phyloP scores from a whole-genome alignment of 2,329 filamentous ascomycete genomes.

The Uncinocarpus reesii region DNA sequence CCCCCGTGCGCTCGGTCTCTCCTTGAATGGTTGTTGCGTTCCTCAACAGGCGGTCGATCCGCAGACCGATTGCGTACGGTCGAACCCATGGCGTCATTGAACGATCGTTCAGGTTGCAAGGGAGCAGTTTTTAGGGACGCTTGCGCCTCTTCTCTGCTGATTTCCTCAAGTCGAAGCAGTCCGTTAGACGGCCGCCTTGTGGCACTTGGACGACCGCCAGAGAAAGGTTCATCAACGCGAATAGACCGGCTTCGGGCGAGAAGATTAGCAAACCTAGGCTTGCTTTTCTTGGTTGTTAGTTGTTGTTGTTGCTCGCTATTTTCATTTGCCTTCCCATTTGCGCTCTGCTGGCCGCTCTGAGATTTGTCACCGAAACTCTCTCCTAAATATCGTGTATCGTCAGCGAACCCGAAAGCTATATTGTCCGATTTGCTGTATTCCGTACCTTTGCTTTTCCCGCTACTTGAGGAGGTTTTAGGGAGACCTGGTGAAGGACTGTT shows the following conservation, averaged over 20 bases:
- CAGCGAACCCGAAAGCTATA: neutral
- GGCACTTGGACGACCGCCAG: slow-evolving; percentile 21
- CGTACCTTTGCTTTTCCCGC: slow-evolving; percentile 20
- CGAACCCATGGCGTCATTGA: slow-evolving; percentile 57
- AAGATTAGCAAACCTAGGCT: slow-evolving; percentile 38
- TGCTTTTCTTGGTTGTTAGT: slow-evolving; percentile 31
- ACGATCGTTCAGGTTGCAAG: slow-evolving; percentile 55
- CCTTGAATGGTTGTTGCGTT: slow-evolving; percentile 19
- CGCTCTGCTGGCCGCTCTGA: slow-evolving; percentile 6
- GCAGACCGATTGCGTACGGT: slow-evolving; percentile 60
- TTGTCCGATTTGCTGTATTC: neutral
- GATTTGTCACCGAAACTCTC: slow-evolving; percentile 15
- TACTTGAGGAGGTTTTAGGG: slow-evolving; percentile 19
- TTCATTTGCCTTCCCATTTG: slow-evolving; percentile 8
- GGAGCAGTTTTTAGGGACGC: slow-evolving; percentile 53
- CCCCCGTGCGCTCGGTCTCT: slow-evolving; percentile 27
- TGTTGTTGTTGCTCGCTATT: slow-evolving; percentile 22
- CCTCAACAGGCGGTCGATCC: slow-evolving; percentile 45
- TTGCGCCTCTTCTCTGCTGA: slow-evolving; percentile 26
- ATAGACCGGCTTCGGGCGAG: slow-evolving; percentile 38
- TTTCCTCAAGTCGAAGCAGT: slow-evolving; percentile 32
- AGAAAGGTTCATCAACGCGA: slow-evolving; percentile 33
- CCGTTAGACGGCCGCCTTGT: slow-evolving; percentile 33
- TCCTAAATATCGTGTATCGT: slow-evolving; percentile 8
- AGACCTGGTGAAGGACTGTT: slow-evolving; percentile 37